Conservation (phyloP, 78 protist species). For the Mastigamoeba balamuthi region DNA sequence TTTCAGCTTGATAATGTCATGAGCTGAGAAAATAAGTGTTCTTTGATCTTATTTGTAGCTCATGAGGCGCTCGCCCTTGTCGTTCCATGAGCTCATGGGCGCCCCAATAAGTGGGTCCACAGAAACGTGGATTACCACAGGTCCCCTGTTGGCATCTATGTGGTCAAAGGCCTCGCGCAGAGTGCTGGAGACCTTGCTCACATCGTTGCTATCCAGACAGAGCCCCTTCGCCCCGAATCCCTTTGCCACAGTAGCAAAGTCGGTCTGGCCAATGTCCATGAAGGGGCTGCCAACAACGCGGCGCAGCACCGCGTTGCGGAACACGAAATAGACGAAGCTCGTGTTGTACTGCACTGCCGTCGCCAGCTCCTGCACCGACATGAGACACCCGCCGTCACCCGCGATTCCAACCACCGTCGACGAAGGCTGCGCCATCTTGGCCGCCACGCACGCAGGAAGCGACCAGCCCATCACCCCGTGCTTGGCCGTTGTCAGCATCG, state of each 20-base stretch:
- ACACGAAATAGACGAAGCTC: not conserved
- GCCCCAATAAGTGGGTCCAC: not conserved
- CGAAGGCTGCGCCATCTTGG: not conserved
- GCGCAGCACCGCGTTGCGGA: not conserved
- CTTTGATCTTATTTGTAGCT: no score
- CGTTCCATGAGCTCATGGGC: no score
- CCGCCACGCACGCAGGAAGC: not conserved
- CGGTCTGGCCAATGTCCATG: not conserved
- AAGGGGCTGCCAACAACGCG: not conserved
- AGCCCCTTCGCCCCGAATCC: not conserved
- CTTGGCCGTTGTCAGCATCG: not conserved
- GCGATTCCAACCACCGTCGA: not conserved
- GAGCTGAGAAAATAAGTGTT: no score
- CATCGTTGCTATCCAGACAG: no score
- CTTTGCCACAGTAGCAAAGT: not conserved
- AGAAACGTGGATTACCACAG: not conserved
- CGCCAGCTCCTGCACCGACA: not conserved
- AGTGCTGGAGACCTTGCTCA: not conserved
- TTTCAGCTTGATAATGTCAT: no score
- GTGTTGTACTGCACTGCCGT: not conserved
- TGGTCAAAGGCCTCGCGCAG: not conserved
- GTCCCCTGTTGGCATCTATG: not conserved
- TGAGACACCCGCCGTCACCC: not conserved
- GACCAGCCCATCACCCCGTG: not conserved
- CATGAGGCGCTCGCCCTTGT: no score